These are phyloP conservation scores for Globisporangium recalcitrans DNA, from an alignment of 352 stramenopile genomes.

Conservation along the genomic window DNA sequence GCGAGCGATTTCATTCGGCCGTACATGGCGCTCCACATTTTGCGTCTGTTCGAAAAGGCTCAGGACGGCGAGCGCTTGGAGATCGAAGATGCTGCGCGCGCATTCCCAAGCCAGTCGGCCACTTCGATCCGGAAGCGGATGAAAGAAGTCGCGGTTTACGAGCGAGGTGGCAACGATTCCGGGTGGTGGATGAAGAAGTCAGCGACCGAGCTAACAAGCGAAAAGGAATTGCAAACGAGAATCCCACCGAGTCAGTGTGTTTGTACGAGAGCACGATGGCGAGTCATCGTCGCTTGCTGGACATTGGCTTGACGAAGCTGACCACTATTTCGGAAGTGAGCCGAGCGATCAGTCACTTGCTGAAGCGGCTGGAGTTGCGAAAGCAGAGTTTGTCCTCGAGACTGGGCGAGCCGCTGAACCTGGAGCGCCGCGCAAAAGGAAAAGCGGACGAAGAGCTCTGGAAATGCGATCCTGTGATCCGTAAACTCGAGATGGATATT, in stretches of 20 bases:
- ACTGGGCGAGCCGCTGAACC: conserved; percentile 41
- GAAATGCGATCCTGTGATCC: conserved; percentile 58
- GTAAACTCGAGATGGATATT: conserved; percentile 74
- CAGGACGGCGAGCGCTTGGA: conserved; percentile 70
- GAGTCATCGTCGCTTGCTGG: conserved; percentile 60
- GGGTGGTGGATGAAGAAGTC: conserved; percentile 83
- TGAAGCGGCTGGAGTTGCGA: conserved; percentile 61
- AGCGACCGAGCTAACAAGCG: conserved; percentile 46
- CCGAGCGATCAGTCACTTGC: conserved; percentile 59
- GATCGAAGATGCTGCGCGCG: conserved; percentile 76
- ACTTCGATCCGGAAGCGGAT: conserved; percentile 80
- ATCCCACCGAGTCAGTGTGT: conserved; percentile 75
- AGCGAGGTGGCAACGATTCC: conserved; percentile 72
- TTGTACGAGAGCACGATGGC: conserved; percentile 87
- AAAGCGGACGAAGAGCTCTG: conserved; percentile 63
- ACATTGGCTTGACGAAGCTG: conserved; percentile 78
- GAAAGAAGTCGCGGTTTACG: conserved; percentile 81
- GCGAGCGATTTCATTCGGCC: conserved; percentile 81
- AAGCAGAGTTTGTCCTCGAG: conserved; percentile 47
- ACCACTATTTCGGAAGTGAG: conserved; percentile 72
- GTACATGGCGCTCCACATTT: conserved; percentile 85
- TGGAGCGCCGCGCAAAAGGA: conserved; percentile 51
- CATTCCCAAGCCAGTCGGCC: conserved; percentile 74
- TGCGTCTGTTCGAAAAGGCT: conserved; percentile 78
- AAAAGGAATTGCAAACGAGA: conserved; percentile 66